A percentile compares a stretch with the other conserved stretches of the same genome.
Evolutionary conservation across 148 eudicot species (phyloP).

Genomic region (Camellia japonica): DNA sequence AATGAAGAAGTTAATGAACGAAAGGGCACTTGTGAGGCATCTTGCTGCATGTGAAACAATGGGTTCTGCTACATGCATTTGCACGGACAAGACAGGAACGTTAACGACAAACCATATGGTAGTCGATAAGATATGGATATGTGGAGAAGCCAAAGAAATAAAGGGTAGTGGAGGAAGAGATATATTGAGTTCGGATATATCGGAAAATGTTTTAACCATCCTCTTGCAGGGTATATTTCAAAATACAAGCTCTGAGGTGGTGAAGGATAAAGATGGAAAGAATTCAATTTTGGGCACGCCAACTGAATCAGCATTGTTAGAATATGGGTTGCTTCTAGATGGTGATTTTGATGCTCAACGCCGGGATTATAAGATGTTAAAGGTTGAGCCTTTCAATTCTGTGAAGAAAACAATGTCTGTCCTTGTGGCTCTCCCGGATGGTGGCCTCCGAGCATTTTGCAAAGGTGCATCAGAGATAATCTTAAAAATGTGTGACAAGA

Average conservation of each 20-base stretch:
- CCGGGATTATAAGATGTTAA: conserved; percentile 33
- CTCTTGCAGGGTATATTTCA: conserved; percentile 69
- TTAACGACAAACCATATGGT: conserved; percentile 93
- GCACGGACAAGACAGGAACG: conserved; percentile 97
- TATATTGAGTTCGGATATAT: conserved; percentile 24
- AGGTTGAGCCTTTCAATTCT: conserved; percentile 89
- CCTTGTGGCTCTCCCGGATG: conserved; percentile 66
- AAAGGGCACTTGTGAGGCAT: conserved; percentile 82
- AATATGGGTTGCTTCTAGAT: conserved; percentile 64
- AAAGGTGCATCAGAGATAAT: conserved; percentile 97
- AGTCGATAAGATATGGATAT: conserved; percentile 68
- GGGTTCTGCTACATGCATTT: conserved; percentile 87
- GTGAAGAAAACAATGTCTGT: conserved; percentile 87
- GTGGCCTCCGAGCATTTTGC: conserved; percentile 69
- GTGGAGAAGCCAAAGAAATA: conserved; percentile 46
- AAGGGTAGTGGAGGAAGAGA: conserved; percentile 29
- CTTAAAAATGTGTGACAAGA: conserved; percentile 57
- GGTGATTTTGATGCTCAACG: conserved; percentile 57
- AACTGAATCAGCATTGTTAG: conserved; percentile 84
- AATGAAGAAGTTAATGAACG: conserved; percentile 83
- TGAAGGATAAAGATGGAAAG: conserved; percentile 55
- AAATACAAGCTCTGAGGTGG: conserved; percentile 83
- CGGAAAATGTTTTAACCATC: conserved; percentile 33
- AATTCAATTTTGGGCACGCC: conserved; percentile 75
- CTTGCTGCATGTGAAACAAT: conserved; percentile 96